phyloP scores from a whole-genome alignment of 768 basidiomycete genomes.

The Panellus pusillus region DNA sequence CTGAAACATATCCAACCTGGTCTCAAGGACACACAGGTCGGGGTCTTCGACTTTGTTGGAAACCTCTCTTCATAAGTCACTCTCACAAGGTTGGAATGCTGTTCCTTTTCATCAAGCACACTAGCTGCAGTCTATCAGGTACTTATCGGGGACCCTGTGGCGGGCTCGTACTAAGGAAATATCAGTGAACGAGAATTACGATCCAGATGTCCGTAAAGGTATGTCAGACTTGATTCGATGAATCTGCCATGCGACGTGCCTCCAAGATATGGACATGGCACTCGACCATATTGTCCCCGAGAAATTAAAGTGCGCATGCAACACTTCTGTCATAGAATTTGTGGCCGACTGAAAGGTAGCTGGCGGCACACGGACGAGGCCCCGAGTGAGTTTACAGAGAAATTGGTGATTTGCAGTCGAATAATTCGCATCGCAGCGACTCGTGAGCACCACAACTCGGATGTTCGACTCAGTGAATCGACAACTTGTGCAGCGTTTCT shows the following conservation, averaged over 20 bases:
- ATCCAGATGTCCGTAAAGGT: slow-evolving; percentile 49
- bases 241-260: background rate
- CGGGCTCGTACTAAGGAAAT: no score
- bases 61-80: background rate
- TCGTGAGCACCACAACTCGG: slow-evolving; percentile 51
- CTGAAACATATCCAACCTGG: slow-evolving; percentile 65
- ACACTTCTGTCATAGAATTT: background rate
- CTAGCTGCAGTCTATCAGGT: slow-evolving; percentile 59
- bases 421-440: slow-evolving; percentile 48
- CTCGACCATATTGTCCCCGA: slow-evolving; percentile 89
- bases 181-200: slow-evolving; percentile 83
- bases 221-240: background rate
- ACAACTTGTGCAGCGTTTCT: slow-evolving; percentile 56
- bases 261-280: slow-evolving; percentile 88
- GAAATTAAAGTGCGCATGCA: slow-evolving; percentile 46
- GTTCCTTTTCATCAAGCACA: slow-evolving; percentile 84
- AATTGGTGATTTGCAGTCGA: slow-evolving; percentile 1
- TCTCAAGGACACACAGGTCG: slow-evolving; percentile 54
- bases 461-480: background rate
- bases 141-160: no score
- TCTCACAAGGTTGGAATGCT: slow-evolving; percentile 73
- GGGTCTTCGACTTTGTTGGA: no score
- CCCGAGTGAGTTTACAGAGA: slow-evolving; percentile 64
- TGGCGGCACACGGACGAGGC: slow-evolving; percentile 87
- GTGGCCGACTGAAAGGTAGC: background rate